Evolutionary conservation across 2,329 filamentous ascomycete species (phyloP), one percentile per base, ranked within the genome.

Genomic region (Aspergillus tamarii): DNA sequence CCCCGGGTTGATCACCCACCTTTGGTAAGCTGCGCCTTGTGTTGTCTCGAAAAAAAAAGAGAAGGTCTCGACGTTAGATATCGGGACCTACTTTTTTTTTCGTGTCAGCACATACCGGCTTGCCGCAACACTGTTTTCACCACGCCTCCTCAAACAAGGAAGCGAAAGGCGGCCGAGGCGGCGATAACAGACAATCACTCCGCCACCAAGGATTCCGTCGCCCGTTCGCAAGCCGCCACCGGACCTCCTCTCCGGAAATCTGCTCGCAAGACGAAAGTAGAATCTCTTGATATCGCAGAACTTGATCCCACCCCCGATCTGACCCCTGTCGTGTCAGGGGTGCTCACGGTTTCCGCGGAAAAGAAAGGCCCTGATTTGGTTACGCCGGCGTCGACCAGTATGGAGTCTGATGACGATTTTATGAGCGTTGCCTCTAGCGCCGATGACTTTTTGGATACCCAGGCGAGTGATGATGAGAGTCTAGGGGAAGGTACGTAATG

Each of bases 401-500:
- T 97, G 94, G 93, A 97, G 82, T 97, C 94, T 10, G 94, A 98
- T 72, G 93, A 97, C 74, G 94, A 97, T 65, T 94, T 94, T 78
- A 91, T 95, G 86, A 96, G 91, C 72, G 88, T 89, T 74, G 84
- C 89, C 71, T 94, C 92, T 48, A 96, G 91, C 74, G 90, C 89
- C 48, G 89, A 90, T 64, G 87, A 87, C 64, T 87, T 92, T 64
- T 85, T 91, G 67, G 91, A 76, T 52, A 79, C 74, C 28, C 80
- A 93, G 72, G 89, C 91, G 65, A 93, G 91, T 70, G 93, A 92
- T 60, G 92, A 93, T 72, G 89, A 82, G 64, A 83, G 79, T 67
- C 53, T 79, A 55, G 78, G 74, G 23, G 80, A 81, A 65, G 79
- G 78, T 81, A 61, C 52, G 77, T 58, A 36, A 16, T 28, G 11